Percentiles rank a stretch among this genome's conserved stretches.
Evolutionary conservation across 495 filamentous ascomycete species (phyloP).

Genomic region (Aspergillus mulundensis): DNA sequence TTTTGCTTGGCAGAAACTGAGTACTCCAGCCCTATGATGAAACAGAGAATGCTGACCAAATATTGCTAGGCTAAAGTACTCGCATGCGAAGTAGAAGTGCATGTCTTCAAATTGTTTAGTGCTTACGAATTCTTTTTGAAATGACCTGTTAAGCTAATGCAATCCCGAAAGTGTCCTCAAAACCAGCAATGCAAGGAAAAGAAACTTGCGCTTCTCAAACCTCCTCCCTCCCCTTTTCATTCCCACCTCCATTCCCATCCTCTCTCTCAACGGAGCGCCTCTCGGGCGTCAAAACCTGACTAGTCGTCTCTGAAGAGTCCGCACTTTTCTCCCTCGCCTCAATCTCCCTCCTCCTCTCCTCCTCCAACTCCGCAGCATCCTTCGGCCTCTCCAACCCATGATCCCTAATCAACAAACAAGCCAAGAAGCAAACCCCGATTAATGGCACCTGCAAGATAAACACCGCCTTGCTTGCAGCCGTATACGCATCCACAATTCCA

Average conservation of each 20-base stretch:
- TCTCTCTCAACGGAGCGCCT: background rate
- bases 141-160: background rate
- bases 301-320: background rate
- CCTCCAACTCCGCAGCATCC: slow-evolving; percentile 24
- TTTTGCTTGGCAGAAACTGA: too few relatives aligned
- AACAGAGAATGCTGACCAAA: too few relatives aligned
- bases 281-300: background rate
- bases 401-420: slow-evolving; percentile 51
- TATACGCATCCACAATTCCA: slow-evolving; percentile 46
- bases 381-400: slow-evolving; percentile 49
- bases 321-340: slow-evolving; percentile 12
- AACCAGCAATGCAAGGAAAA: background rate
- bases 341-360: slow-evolving; percentile 30
- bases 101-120: too few relatives aligned
- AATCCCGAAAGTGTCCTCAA: background rate
- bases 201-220: too few relatives aligned
- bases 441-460: slow-evolving; percentile 54
- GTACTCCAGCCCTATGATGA: too few relatives aligned
- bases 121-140: too few relatives aligned
- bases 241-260: background rate
- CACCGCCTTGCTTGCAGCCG: slow-evolving; percentile 47
- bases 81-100: too few relatives aligned
- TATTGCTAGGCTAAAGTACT: too few relatives aligned
- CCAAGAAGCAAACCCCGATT: slow-evolving; percentile 49
- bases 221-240: background rate